A percentile compares a stretch with the other conserved stretches of the same genome.
These are phyloP conservation scores for Protomyces arabidopsidicola DNA, from an alignment of 1,139 yeast genomes.

Conservation along the genomic window DNA sequence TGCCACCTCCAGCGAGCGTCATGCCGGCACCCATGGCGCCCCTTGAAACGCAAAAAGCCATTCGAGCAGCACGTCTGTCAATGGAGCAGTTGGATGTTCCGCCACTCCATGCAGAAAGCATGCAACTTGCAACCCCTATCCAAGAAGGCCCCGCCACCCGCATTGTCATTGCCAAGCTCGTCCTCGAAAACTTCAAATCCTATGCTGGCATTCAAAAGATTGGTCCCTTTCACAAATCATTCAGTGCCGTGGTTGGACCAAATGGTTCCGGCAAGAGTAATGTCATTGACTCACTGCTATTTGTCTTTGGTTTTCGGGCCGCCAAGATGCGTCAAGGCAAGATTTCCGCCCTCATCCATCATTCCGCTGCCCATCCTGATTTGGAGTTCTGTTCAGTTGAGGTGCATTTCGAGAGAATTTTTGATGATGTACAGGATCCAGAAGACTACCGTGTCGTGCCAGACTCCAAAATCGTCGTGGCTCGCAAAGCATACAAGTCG, in stretches of 20 bases:
- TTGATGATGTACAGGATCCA: slow-evolving; percentile 48
- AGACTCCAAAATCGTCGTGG: slow-evolving; percentile 59
- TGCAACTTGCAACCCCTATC: slow-evolving; percentile 8
- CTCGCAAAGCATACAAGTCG: slow-evolving; percentile 72
- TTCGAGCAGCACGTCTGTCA: neutral
- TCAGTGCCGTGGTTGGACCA: slow-evolving; percentile 98
- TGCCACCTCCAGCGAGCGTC: neutral
- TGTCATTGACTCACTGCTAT: slow-evolving; percentile 90
- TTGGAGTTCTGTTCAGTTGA: slow-evolving; percentile 81
- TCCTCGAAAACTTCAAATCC: slow-evolving; percentile 82
- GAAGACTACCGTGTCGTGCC: slow-evolving; percentile 45
- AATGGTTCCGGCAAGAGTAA: slow-evolving; percentile 98
- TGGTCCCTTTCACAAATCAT: slow-evolving; percentile 87
- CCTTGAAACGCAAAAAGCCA: neutral
- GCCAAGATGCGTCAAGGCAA: slow-evolving; percentile 95
- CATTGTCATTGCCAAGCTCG: slow-evolving; percentile 67
- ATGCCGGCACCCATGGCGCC: neutral
- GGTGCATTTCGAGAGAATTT: slow-evolving; percentile 77
- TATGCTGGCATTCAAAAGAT: slow-evolving; percentile 92
- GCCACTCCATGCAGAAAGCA: neutral
- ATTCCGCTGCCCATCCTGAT: slow-evolving; percentile 60
- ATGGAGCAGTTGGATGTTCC: neutral
- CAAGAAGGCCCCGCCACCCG: slow-evolving; percentile 45
- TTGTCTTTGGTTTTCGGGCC: slow-evolving; percentile 96
- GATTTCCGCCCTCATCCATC: slow-evolving; percentile 83